These are phyloP conservation scores for Golubevia sp. DNA, from an alignment of 1,284 basidiomycete genomes.

Conservation along the genomic window DNA sequence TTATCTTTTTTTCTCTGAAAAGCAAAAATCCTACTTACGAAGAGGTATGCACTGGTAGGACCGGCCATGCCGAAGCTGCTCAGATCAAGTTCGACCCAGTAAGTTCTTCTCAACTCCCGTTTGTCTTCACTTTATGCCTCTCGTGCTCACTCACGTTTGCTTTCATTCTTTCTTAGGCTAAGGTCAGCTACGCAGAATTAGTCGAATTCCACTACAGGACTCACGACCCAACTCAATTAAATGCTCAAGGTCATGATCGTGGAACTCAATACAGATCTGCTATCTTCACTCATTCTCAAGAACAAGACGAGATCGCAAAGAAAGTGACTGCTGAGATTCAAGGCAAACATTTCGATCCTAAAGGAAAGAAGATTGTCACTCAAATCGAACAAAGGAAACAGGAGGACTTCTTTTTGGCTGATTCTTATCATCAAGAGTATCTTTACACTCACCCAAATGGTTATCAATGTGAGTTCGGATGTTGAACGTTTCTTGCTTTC, in stretches of 20 bases:
- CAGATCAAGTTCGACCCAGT: conserved; percentile 82
- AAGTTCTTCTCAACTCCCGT: conserved; percentile 2
- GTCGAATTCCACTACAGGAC: conserved; percentile 72
- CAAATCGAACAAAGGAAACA: conserved; percentile 38
- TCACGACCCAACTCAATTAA: conserved; percentile 81
- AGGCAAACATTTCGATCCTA: conserved; percentile 72
- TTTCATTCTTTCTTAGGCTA: too few species aligned
- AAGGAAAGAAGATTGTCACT: conserved; percentile 77
- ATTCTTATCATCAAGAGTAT: conserved; percentile 57
- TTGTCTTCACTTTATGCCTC: neutral
- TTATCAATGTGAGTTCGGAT: conserved; percentile 11
- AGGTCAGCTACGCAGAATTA: conserved; percentile 79
- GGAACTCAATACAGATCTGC: conserved; percentile 81
- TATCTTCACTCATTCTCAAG: conserved; percentile 80
- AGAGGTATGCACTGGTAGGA: conserved; percentile 78
- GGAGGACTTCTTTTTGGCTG: conserved; percentile 31
- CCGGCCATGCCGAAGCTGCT: conserved; percentile 87
- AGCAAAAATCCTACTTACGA: conserved; percentile 68
- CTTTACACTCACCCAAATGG: conserved; percentile 48
- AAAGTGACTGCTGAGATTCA: conserved; percentile 84
- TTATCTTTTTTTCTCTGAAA: too few species aligned
- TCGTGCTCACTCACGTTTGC: neutral
- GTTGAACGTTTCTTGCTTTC: too few species aligned
- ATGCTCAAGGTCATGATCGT: conserved; percentile 60
- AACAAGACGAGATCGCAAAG: conserved; percentile 77